Evolutionary conservation across 2,329 filamentous ascomycete species (phyloP).

Genomic region (Fusarium sp.): DNA sequence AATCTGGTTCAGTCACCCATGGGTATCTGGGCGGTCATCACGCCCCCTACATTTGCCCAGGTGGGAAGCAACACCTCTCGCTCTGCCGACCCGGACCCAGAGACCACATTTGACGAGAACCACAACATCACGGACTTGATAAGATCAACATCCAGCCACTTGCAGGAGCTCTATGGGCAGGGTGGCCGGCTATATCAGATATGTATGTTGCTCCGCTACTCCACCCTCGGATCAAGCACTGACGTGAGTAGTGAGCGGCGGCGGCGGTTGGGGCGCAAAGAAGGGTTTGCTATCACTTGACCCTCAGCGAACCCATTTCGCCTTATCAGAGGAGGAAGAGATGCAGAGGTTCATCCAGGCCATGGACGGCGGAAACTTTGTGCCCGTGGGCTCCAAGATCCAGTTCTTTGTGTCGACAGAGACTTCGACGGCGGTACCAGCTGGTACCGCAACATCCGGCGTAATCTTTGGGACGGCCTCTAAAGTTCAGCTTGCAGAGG

Average conservation of each 20-base stretch:
- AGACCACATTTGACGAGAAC: conserved; percentile 40
- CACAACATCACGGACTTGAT: conserved; percentile 42
- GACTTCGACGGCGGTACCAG: conserved; percentile 45
- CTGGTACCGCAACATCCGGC: conserved; percentile 24
- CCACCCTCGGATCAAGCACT: conserved; percentile 13
- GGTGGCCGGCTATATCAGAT: conserved; percentile 64
- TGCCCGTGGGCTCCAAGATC: conserved; percentile 75
- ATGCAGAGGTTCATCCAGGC: conserved; percentile 69
- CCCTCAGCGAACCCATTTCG: conserved; percentile 72
- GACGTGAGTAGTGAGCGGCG: conserved; percentile 75
- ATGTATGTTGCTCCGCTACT: conserved; percentile 43
- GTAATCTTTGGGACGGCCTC: conserved; percentile 55
- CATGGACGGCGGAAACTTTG: conserved; percentile 67
- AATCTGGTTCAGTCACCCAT: conserved; percentile 62
- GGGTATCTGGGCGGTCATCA: conserved; percentile 81
- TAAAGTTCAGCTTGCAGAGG: conserved; percentile 23
- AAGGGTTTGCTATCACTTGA: conserved; percentile 85
- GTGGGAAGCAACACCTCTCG: conserved; percentile 11
- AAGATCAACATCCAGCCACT: conserved; percentile 45
- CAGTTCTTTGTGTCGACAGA: conserved; percentile 73
- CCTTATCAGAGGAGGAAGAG: conserved; percentile 63
- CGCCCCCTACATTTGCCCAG: conserved; percentile 59
- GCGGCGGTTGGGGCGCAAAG: conserved; percentile 88
- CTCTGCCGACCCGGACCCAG: conserved; percentile 38
- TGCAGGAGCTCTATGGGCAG: conserved; percentile 56